Evolutionary conservation across 306 rosid species (phyloP).

Genomic region (Malus sylvestris): DNA sequence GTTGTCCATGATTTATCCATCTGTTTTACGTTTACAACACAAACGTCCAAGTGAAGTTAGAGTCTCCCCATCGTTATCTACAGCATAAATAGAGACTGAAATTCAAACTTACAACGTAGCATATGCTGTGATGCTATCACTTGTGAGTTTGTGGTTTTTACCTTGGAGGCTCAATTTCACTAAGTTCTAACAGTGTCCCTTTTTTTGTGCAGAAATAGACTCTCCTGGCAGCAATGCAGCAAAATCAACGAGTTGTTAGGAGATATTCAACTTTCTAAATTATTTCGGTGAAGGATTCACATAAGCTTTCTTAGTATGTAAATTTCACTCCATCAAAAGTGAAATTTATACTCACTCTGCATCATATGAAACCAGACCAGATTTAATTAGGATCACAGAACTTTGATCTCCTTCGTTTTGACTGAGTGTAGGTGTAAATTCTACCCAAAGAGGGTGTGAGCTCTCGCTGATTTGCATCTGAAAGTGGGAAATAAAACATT

Average conservation of each 20-base stretch:
- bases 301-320: slow-evolving; percentile 6
- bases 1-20: slow-evolving; percentile 80
- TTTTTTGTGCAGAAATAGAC: slow-evolving; percentile 70
- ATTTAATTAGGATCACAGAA: slow-evolving; percentile 33
- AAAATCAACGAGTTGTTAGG: slow-evolving; percentile 11
- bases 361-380: slow-evolving; percentile 62
- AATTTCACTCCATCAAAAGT: slow-evolving; percentile 6
- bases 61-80: slow-evolving; percentile 25
- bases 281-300: slow-evolving; percentile 7
- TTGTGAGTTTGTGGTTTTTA: slow-evolving; percentile 32
- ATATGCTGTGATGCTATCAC: slow-evolving; percentile 8
- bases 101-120: slow-evolving; percentile 3
- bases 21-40: slow-evolving; percentile 59
- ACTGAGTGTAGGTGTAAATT: slow-evolving; percentile 34
- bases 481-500: neutral
- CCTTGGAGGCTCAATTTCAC: slow-evolving; percentile 64
- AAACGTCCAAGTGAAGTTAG: slow-evolving; percentile 36
- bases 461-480: slow-evolving; percentile 73
- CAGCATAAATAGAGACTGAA: slow-evolving; percentile 10
- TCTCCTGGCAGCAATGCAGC: slow-evolving; percentile 41
- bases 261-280: slow-evolving; percentile 12
- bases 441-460: slow-evolving; percentile 68
- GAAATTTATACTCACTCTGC: slow-evolving; percentile 47
- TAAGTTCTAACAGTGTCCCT: slow-evolving; percentile 61
- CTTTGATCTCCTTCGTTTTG: slow-evolving; percentile 41